Evolutionary conservation across 768 basidiomycete genomes (phyloP).

Genomic region (Lentinula edodes): DNA sequence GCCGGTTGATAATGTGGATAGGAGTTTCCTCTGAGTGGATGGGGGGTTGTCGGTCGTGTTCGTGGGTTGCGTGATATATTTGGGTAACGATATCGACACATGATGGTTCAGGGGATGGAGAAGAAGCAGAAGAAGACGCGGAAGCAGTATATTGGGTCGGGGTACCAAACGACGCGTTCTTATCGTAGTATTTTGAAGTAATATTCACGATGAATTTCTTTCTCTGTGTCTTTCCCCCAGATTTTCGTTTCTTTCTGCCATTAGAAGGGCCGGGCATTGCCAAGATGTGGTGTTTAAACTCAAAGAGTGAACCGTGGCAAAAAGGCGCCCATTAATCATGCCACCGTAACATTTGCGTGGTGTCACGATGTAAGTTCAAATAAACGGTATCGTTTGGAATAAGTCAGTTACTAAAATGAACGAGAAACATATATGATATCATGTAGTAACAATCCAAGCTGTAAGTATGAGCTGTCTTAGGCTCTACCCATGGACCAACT

Average conservation of each 20-base stretch:
- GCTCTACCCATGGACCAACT: background rate
- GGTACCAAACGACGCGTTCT: background rate
- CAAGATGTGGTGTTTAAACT: background rate
- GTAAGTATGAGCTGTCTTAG: background rate
- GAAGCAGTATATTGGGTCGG: background rate
- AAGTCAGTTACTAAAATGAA: background rate
- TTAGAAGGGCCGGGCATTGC: constrained; percentile 10
- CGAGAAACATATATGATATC: background rate
- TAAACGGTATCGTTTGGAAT: too few species aligned
- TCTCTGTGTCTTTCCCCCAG: constrained; percentile 1
- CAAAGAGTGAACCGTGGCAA: constrained; percentile 6
- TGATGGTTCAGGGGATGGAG: background rate
- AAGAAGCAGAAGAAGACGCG: background rate
- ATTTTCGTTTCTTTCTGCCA: constrained; percentile 7
- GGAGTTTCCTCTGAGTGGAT: background rate
- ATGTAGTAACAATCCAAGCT: background rate
- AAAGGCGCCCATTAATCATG: background rate
- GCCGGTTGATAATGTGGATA: background rate
- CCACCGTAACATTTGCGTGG: background rate
- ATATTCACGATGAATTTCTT: background rate
- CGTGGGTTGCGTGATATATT: background rate
- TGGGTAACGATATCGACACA: background rate
- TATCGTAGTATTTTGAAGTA: background rate
- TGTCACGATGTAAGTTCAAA: too few species aligned
- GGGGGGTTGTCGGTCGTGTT: background rate